phyloP scores from a whole-genome alignment of 768 basidiomycete species.

The Tubosaeta brunneosetosa region DNA sequence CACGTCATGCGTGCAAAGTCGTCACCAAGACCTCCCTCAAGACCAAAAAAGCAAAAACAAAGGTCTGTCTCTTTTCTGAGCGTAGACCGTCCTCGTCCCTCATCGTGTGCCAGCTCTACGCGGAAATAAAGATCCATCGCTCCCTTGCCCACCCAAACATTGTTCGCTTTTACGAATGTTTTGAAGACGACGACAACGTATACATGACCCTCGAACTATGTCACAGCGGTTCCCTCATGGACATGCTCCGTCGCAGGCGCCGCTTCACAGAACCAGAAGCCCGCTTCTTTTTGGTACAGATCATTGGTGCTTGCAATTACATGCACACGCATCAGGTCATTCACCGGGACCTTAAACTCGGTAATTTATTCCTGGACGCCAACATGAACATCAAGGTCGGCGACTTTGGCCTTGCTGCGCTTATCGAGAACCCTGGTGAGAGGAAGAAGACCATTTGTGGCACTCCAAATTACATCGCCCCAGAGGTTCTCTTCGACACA shows the following conservation, averaged over 20 bases:
- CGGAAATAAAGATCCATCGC: constrained; percentile 97
- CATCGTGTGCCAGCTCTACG: constrained; percentile 66
- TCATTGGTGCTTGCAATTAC: constrained; percentile 94
- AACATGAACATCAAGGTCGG: constrained; percentile 97
- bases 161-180: constrained; percentile 87
- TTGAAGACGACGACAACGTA: constrained; percentile 92
- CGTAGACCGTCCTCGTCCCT: not conserved
- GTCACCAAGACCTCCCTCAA: constrained; percentile 89
- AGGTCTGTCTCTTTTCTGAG: constrained; percentile 46
- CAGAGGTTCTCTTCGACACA: constrained; percentile 94
- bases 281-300: constrained; percentile 89
- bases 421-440: constrained; percentile 95
- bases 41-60: constrained; percentile 96
- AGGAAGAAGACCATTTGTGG: constrained; percentile 99
- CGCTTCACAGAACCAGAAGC: constrained; percentile 91
- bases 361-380: constrained; percentile 87
- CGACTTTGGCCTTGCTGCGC: constrained; percentile 94
- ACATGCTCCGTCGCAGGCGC: constrained; percentile 80
- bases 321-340: constrained; percentile 98
- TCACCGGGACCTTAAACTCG: constrained; percentile 94
- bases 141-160: constrained; percentile 90
- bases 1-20: constrained; percentile 83
- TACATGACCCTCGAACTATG: constrained; percentile 97
- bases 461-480: constrained; percentile 98
- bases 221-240: constrained; percentile 84